These are phyloP conservation scores for Sphaceloma murrayae DNA, from an alignment of 2,329 filamentous ascomycete genomes.

Conservation along the genomic window DNA sequence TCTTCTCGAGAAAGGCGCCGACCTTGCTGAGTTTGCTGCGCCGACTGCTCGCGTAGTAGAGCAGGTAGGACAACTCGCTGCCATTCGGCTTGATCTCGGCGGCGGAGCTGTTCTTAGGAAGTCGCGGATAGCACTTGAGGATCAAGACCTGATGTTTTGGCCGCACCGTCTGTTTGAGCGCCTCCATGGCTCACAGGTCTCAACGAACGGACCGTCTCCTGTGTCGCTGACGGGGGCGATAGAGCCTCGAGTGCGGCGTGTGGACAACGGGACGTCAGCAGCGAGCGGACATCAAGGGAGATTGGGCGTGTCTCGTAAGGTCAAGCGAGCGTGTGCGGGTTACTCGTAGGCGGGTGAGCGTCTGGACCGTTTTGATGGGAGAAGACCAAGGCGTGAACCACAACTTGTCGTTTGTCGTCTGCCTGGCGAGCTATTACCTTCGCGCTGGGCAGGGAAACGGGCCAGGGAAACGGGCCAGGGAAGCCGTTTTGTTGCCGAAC, in stretches of 20 bases:
- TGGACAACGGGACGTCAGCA: too few relatives aligned
- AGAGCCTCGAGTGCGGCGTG: not conserved
- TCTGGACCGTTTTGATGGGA: not conserved
- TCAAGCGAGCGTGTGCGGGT: too few relatives aligned
- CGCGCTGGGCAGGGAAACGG: not conserved
- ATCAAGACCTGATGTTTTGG: constrained; percentile 96
- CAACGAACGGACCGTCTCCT: not conserved
- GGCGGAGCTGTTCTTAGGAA: constrained; percentile 63
- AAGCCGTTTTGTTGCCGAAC: not conserved
- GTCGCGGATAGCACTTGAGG: constrained; percentile 91
- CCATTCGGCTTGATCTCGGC: constrained; percentile 93
- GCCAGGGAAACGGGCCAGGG: too few relatives aligned
- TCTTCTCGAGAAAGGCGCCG: constrained; percentile 86
- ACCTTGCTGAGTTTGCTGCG: constrained; percentile 95
- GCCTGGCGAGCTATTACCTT: not conserved
- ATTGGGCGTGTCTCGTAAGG: not conserved
- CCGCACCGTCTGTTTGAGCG: constrained; percentile 54
- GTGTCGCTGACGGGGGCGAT: not conserved
- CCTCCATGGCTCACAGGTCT: constrained; percentile 37
- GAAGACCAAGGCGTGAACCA: too few relatives aligned
- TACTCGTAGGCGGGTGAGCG: not conserved
- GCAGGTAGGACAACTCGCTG: constrained; percentile 89
- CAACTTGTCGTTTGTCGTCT: not conserved
- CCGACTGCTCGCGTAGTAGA: constrained; percentile 93
- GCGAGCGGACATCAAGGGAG: not conserved